Base-by-base conservation (phyloP, 2,329 filamentous ascomycete species). In the Alternaria panax region DNA sequence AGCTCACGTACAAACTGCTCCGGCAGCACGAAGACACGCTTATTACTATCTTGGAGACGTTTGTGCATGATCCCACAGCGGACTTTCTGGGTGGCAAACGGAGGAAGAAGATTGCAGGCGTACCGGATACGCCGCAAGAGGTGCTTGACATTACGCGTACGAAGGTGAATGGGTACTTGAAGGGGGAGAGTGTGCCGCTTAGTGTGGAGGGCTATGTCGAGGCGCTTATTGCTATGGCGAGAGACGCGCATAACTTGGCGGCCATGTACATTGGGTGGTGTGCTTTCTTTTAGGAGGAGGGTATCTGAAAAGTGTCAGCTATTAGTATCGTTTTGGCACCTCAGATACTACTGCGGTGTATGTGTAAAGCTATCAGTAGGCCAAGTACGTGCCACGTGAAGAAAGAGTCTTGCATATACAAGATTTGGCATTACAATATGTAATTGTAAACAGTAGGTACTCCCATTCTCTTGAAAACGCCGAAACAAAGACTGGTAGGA, bases 181-280 rank as follows among this genome's bases (percentile, higher is more conserved):
- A 89, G 4, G 90, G 92, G 2, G 94, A 99, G 82, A 94, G 89
- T 64, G 95, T 99, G 55, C 94, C 95, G 42, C 81, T 99, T 63
- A 93, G 93, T 27, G 93, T 98, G 2, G 95, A 98, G 79, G 95
- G 96, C 0, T 95, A 99, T 81, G 95, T 97, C n/a, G 92, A 97
- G 76, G 92, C 96, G 78, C 79, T 99, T 78, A 95, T 99, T 68
- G 87, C 90, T 75, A 89, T 94, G 80, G 95, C 96, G 32, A 91
- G 90, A 22, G 88, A 93, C 77, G 87, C 90, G 57, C 86, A 81
- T 73, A 96, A 95, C 76, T 78, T 99, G 79, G 87, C 92, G 18
- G 87, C 88, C 38, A 99, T 99, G 96, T 99, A 98, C 79, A 97
- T 98, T 79, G 95, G 95, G 20, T 98, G 94, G 94, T 90, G 87